Base-by-base conservation (phyloP, 768 basidiomycete species). In the Cubamyces sp. region DNA sequence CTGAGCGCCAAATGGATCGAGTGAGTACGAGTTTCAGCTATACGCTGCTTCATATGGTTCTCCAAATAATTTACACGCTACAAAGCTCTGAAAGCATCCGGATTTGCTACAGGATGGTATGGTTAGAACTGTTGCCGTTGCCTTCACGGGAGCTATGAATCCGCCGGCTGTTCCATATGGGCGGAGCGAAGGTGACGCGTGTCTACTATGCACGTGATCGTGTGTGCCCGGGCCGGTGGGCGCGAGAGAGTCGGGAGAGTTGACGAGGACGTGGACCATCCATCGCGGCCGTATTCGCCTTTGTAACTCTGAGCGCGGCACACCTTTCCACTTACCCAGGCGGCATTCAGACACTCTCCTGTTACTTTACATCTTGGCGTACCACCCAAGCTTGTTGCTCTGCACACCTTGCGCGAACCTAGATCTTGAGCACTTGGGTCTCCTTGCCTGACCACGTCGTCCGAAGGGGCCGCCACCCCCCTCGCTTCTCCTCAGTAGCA, bases 201-300 rank as follows among this genome's bases (percentile, higher is more conserved):
- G 12, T 28, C 14, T n/a, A 26, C 9, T 6, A 16, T 23, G 3
- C 62, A 63, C 56, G 51, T 63, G 62, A 63, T 37, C 62, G 57
- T 48, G 62, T 54, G 57, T 16, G 15, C 30, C 50, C 62, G 62
- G 62, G 21, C 62, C 62, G 62, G 21, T 15, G 45, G 34, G 42
- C 34, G 37, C 39, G 41, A 52, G 37, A 26, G 49, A 8, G 51
- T 47, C 52, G 52, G 40, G 37, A 57, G 18, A 39, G 50, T 40
- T 39, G 54, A 21, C 23, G 55, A 54, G 41, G 54, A 49, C 39
- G 34, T 47, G 34, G 34, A 30, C 18, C 9, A 19, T 19, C 19
- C 16, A n/a, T 46, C 25, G 19, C n/a, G 25, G 25, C 7, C 21
- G 40, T 12, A 11, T 14, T 25, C 16, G n/a, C n/a, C n/a, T n/a